Conservation (phyloP, 257 asterid species). For the Phtheirospermum japonicum region DNA sequence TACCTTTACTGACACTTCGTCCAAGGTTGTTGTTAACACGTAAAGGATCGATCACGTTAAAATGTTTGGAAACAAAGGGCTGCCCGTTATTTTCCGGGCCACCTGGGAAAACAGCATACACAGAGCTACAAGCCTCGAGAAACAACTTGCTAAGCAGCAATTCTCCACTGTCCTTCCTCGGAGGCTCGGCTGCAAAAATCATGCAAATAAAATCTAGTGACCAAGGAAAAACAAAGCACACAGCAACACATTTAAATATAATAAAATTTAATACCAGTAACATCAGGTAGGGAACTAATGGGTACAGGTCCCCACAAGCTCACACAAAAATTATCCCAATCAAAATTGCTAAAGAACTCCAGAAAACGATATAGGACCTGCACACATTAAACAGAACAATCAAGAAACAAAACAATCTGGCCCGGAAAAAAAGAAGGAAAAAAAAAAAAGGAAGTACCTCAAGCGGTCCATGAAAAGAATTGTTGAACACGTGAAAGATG, state of each 20-base stretch:
- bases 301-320: slow-evolving; percentile 98
- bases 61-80: slow-evolving; percentile 83
- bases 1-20: slow-evolving; percentile 99
- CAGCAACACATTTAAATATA: slow-evolving; percentile 13
- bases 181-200: slow-evolving; percentile 64
- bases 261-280: slow-evolving; percentile 55
- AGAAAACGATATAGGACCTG: slow-evolving; percentile 92
- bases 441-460: slow-evolving; percentile 51
- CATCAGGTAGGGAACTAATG: slow-evolving; percentile 75
- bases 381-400: slow-evolving; percentile 28
- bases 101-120: slow-evolving; percentile 89
- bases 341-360: slow-evolving; percentile 92
- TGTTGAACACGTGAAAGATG: slow-evolving; percentile 88
- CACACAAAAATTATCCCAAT: slow-evolving; percentile 91
- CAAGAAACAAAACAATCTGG: slow-evolving; percentile 23
- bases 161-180: slow-evolving; percentile 82
- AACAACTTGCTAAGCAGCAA: slow-evolving; percentile 86
- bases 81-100: slow-evolving; percentile 84
- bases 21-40: slow-evolving; percentile 99
- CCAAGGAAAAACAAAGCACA: slow-evolving; percentile 9
- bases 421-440: neutral
- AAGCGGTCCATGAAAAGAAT: slow-evolving; percentile 85
- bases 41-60: slow-evolving; percentile 93
- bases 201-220: slow-evolving; percentile 10
- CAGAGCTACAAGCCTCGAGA: slow-evolving; percentile 89